A percentile compares a stretch with the other conserved stretches of the same genome.
Evolutionary conservation across 306 rosid genomes (phyloP).

Genomic region (Rubus parviflorus): DNA sequence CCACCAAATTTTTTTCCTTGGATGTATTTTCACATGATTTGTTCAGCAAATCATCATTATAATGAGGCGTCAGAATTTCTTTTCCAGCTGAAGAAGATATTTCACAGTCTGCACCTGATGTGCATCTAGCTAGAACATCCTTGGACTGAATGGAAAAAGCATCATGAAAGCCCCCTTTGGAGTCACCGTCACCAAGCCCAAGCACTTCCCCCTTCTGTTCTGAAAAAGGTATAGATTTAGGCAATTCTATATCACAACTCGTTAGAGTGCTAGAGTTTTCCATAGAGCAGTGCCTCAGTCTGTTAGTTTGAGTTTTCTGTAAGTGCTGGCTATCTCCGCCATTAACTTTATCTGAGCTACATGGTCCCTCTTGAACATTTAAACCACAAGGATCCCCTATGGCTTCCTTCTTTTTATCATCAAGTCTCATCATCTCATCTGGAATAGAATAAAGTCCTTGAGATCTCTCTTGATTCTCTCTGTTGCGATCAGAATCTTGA

Average conservation of each 20-base stretch:
- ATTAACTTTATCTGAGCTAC: conserved; percentile 30
- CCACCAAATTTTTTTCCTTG: conserved; percentile 27
- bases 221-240: conserved; percentile 27
- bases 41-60: conserved; percentile 37
- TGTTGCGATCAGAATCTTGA: conserved; percentile 19
- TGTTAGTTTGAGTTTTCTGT: conserved; percentile 30
- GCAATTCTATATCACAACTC: conserved; percentile 29
- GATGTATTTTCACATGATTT: conserved; percentile 31
- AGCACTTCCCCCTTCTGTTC: conserved; percentile 34
- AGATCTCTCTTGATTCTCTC: conserved; percentile 25
- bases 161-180: conserved; percentile 27
- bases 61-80: conserved; percentile 27
- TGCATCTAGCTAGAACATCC: conserved; percentile 14
- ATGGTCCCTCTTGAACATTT: conserved; percentile 37
- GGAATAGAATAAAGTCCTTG: conserved; percentile 17
- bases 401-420: conserved; percentile 27
- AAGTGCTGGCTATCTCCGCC: conserved; percentile 39
- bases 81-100: conserved; percentile 31
- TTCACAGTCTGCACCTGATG: conserved; percentile 36
- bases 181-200: conserved; percentile 30
- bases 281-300: conserved; percentile 42
- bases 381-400: conserved; percentile 30
- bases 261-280: conserved; percentile 15
- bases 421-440: conserved; percentile 16
- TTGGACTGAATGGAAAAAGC: conserved; percentile 26